Base-by-base conservation (phyloP, 1,139 yeast genomes). In the Sugiyamaella novakii region DNA sequence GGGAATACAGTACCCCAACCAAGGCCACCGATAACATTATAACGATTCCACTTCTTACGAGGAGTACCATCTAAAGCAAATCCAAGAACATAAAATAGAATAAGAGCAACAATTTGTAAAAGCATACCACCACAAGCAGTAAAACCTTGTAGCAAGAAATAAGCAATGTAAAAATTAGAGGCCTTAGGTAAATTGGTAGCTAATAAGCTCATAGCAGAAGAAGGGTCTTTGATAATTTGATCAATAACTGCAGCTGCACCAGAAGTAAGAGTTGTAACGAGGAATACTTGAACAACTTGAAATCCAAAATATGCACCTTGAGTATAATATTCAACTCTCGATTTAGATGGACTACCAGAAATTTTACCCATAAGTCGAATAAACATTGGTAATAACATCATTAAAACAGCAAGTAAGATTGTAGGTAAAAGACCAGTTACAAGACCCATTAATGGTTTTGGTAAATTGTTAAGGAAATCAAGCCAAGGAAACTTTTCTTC, bases 1-100 rank as follows among this genome's bases (percentile, higher is more conserved):
- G 97, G 97, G 77, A 86, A 91, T 1, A 82, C 74, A 1, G 95
- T 86, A 54, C 98, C 98, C 95, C 96, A 92, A 15, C 80, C 75
- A 60, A 84, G 76, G 1, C 79, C 64, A 8, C 83, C 80, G 56
- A 92, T 71, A 2, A 75, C 75, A 55, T 78, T 75, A 68, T 79
- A 84, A 62, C 98, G 79, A 41, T 64, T 73, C 86, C 87, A 89
- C 71, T 85, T 86, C 77, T 88, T 88, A 63, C 98, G 77, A 41
- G 95, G 89, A 3, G 98, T 88, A 43, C 71, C 73, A 63, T 92
- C 98, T 45, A 91, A 73, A 11, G 87, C 17, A 28, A 69, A 63
- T 14, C 96, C 91, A 54, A 91, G 70, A 21, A 84, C 71, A 63
- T 85, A 82, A 66, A 79, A 87, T 53, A 88, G 67, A 59, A 85